Evolutionary conservation across 768 basidiomycete species (phyloP), one percentile per base, ranked within the genome.

Genomic region (Podaxis carcinomalis): DNA sequence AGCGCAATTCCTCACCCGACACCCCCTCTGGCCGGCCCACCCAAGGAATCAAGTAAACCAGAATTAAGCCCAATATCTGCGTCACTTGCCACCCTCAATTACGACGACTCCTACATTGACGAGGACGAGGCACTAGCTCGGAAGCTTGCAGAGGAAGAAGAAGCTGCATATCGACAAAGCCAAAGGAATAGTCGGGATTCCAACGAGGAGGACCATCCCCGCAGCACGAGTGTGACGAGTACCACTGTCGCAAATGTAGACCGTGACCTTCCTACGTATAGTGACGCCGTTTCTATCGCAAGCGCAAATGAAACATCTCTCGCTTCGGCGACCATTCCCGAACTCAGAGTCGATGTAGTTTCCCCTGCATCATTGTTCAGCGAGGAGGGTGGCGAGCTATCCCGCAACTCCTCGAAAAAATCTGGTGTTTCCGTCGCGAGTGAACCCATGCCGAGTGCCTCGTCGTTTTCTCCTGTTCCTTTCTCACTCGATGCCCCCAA

Each of bases 81-180:
- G 21, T 60, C 56, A 25, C 56, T 51, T 25, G 40, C 40, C 19
- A 51, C 23, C 19, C 47, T 52, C 59, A 47, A 40, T 21, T 59
- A 57, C 19, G 44, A 55, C 37, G 52, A 59, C 21, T 51, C 52
- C 4, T 59, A 62, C 19, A 63, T 64, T 69, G 69, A 77, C 46
- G 75, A 77, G 44, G 81, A 83, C 61, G 81, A 81, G 62, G 79
- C 75, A 0, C 71, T 79, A 49, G 79, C 81, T 40, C 76, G 78
- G 49, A 68, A 65, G 61, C 67, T 75, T n/a, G 74, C 74, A 14
- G 75, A 78, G 53, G 78, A 79, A 56, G 77, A 78, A 56, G 73
- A 72, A 62, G 61, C 68, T 21, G 63, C 69, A 37, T 62, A 63
- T 11, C 62, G 61, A 13, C 51, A 57, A 40, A 32, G 13, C 49